Conservation (phyloP, 768 basidiomycete species). For the Auricularia sp. region DNA sequence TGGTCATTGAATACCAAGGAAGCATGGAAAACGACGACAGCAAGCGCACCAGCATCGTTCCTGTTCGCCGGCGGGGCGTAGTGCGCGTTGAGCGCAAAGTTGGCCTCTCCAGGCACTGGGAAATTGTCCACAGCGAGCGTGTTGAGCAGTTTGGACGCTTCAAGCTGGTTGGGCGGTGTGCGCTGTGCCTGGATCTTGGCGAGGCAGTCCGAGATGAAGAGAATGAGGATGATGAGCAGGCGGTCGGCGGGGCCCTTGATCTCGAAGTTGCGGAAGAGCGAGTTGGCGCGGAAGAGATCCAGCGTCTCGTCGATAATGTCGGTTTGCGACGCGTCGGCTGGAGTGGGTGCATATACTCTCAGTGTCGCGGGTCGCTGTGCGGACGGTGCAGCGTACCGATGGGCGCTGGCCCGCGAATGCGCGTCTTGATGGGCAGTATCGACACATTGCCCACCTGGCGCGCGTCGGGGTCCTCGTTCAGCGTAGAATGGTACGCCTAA, state of each 20-base stretch:
- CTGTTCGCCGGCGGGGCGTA: slow-evolving; percentile 73
- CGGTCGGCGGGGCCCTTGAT: slow-evolving; percentile 97
- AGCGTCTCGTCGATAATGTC: slow-evolving; percentile 96
- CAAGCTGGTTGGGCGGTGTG: slow-evolving; percentile 61
- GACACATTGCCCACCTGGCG: slow-evolving; percentile 83
- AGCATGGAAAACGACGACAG: not conserved
- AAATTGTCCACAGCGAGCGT: slow-evolving; percentile 92
- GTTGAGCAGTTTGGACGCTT: slow-evolving; percentile 79
- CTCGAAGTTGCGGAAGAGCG: slow-evolving; percentile 98
- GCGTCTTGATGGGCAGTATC: slow-evolving; percentile 83
- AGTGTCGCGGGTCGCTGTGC: too few species aligned
- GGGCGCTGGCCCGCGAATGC: slow-evolving; percentile 86
- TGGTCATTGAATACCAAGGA: slow-evolving; percentile 1
- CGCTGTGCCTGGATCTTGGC: slow-evolving; percentile 73
- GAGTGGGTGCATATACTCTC: too few species aligned
- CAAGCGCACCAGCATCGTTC: slow-evolving; percentile 62
- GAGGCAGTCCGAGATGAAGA: slow-evolving; percentile 96
- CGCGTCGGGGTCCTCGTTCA: slow-evolving; percentile 76
- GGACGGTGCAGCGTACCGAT: slow-evolving; percentile 35
- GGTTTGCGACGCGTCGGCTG: slow-evolving; percentile 67
- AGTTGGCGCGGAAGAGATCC: slow-evolving; percentile 96
- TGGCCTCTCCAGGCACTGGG: slow-evolving; percentile 90
- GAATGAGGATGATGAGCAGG: slow-evolving; percentile 90
- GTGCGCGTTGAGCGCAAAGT: slow-evolving; percentile 85
- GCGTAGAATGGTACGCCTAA: slow-evolving; percentile 92